A percentile compares a stretch with the other conserved stretches of the same genome.
phyloP scores from a whole-genome alignment of 2,329 filamentous ascomycete species.

The Botryotinia narcissicola region DNA sequence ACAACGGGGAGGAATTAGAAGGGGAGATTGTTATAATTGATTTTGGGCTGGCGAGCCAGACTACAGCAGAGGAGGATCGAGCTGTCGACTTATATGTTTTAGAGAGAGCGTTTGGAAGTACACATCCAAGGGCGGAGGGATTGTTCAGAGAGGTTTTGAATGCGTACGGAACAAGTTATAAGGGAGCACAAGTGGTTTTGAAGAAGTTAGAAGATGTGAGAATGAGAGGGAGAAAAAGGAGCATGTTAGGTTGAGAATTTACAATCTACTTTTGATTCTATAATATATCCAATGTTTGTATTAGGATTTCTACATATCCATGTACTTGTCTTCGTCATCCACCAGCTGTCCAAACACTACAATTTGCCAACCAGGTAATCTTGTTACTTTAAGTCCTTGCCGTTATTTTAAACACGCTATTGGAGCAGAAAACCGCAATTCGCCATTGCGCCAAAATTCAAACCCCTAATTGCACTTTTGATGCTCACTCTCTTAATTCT shows the following conservation, averaged over 20 bases:
- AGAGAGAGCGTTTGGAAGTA: constrained; percentile 90
- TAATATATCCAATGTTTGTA: neutral
- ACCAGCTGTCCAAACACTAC: neutral
- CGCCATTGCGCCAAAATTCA: neutral
- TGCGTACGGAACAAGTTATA: constrained; percentile 72
- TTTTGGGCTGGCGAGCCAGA: constrained; percentile 84
- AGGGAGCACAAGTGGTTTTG: constrained; percentile 71
- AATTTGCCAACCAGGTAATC: neutral
- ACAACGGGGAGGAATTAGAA: constrained; percentile 42
- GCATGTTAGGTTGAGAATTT: constrained; percentile 75
- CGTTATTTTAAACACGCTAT: neutral
- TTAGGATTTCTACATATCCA: neutral
- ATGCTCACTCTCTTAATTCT: constrained; percentile 53
- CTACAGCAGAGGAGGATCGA: constrained; percentile 81
- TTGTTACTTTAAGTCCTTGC: neutral
- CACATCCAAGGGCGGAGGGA: constrained; percentile 80
- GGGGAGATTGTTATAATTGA: constrained; percentile 90
- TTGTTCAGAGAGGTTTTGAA: constrained; percentile 72
- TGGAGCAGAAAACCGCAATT: neutral
- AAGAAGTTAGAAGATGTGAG: constrained; percentile 87
- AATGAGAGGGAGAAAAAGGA: constrained; percentile 91
- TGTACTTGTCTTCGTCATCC: neutral
- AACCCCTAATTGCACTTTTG: neutral
- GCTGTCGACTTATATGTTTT: constrained; percentile 96
- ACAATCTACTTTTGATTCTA: neutral